phyloP scores from a whole-genome alignment of 148 eudicot genomes.

The Spergularia bocconei region DNA sequence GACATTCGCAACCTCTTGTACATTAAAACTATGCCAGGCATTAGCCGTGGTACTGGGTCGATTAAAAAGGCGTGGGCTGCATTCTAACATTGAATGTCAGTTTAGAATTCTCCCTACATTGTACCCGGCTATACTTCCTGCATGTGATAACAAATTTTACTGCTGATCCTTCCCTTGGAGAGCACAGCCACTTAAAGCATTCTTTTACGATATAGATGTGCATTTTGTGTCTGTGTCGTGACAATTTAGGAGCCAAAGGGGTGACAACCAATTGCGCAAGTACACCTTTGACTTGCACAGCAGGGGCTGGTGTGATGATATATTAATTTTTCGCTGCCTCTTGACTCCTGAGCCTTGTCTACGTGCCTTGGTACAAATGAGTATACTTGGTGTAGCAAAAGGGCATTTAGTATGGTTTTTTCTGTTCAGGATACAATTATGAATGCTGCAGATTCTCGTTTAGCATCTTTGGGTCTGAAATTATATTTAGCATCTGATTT shows the following conservation, averaged over 20 bases:
- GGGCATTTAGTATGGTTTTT: not conserved
- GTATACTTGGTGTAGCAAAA: not conserved
- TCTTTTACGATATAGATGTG: not conserved
- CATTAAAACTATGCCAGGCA: slow-evolving; percentile 35
- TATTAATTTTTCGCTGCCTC: no score
- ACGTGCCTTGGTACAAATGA: not conserved
- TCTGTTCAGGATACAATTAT: not conserved
- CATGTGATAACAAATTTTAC: slow-evolving; percentile 44
- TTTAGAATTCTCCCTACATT: slow-evolving; percentile 79
- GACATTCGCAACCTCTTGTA: slow-evolving; percentile 90
- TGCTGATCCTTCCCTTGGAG: slow-evolving; percentile 53
- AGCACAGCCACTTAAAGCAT: not conserved
- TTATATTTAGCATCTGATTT: not conserved
- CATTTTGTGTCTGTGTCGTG: no score
- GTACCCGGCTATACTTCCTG: slow-evolving; percentile 35
- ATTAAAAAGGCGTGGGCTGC: slow-evolving; percentile 76
- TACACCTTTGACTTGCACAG: no score
- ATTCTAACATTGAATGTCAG: slow-evolving; percentile 77
- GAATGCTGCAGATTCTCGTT: not conserved
- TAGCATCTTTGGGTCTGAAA: not conserved
- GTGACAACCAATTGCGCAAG: no score
- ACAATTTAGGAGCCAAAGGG: no score
- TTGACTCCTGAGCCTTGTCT: no score
- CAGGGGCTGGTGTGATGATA: no score
- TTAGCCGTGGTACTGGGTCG: slow-evolving; percentile 57